phyloP scores from a whole-genome alignment of 305 asterid species.

The Fraxinus baroniana region DNA sequence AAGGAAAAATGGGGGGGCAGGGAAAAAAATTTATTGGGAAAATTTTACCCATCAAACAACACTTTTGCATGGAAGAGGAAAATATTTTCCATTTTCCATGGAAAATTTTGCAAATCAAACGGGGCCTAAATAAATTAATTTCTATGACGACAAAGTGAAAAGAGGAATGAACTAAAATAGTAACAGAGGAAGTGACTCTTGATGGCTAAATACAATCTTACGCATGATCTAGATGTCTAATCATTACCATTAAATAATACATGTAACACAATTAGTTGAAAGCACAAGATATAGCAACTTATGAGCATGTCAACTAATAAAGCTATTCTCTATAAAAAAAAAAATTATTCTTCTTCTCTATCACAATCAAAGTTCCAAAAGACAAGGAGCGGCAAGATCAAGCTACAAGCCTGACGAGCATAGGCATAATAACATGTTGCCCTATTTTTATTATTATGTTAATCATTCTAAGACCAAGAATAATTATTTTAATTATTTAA shows the following conservation, averaged over 20 bases:
- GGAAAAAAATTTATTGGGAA: too few relatives aligned
- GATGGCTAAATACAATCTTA: neutral
- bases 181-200: neutral
- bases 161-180: neutral
- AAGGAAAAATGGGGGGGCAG: too few relatives aligned
- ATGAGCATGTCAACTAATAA: neutral
- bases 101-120: too few relatives aligned
- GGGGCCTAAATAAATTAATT: neutral
- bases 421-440: neutral
- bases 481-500: neutral
- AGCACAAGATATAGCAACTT: neutral
- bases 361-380: slow-evolving; percentile 4
- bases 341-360: neutral
- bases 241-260: slow-evolving; percentile 2
- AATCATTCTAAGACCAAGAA: neutral
- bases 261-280: neutral
- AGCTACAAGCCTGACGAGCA: neutral
- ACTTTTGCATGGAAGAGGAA: too few relatives aligned
- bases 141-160: neutral
- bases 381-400: neutral
- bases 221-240: neutral
- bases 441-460: neutral
- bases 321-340: neutral
- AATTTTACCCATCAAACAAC: too few relatives aligned
- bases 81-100: too few relatives aligned